phyloP scores from a whole-genome alignment of 2,329 filamentous ascomycete species.

The Shiraia sp. region DNA sequence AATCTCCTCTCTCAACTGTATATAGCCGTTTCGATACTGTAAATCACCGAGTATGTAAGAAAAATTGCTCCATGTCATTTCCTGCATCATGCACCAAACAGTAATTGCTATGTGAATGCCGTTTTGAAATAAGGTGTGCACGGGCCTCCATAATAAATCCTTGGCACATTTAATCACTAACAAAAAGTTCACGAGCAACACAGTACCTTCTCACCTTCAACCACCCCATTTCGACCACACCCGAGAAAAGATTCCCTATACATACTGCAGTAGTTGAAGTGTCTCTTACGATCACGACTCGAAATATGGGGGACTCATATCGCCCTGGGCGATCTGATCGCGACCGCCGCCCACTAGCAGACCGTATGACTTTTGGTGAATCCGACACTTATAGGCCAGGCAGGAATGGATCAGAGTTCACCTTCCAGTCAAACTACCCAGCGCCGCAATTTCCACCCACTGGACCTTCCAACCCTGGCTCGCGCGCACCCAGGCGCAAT shows the following conservation, averaged over 20 bases:
- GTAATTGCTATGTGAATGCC: too few relatives aligned
- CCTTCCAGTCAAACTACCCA: constrained; percentile 34
- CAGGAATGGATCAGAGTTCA: constrained; percentile 34
- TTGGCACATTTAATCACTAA: constrained; percentile 12
- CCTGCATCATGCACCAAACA: too few relatives aligned
- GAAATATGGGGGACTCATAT: constrained; percentile 32
- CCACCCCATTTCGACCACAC: constrained; percentile 7
- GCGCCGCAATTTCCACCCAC: constrained; percentile 36
- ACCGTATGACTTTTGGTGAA: constrained; percentile 37
- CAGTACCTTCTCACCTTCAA: constrained; percentile 6
- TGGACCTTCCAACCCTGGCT: constrained; percentile 20
- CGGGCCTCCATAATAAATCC: constrained; percentile 10
- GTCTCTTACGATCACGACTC: not conserved
- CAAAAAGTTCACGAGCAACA: constrained; percentile 19
- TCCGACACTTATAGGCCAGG: constrained; percentile 35
- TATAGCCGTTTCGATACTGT: not conserved
- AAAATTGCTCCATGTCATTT: not conserved
- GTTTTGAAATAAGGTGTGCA: not conserved
- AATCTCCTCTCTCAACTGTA: not conserved
- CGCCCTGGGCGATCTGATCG: constrained; percentile 23
- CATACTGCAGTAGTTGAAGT: not conserved
- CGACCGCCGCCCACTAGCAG: constrained; percentile 23
- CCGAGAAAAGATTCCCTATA: not conserved
- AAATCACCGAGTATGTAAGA: too few relatives aligned
- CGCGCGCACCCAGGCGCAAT: constrained; percentile 19